Evolutionary conservation across 1,139 yeast species (phyloP), one percentile per base, ranked within the genome.

Genomic region (Candida buenavistaensis): DNA sequence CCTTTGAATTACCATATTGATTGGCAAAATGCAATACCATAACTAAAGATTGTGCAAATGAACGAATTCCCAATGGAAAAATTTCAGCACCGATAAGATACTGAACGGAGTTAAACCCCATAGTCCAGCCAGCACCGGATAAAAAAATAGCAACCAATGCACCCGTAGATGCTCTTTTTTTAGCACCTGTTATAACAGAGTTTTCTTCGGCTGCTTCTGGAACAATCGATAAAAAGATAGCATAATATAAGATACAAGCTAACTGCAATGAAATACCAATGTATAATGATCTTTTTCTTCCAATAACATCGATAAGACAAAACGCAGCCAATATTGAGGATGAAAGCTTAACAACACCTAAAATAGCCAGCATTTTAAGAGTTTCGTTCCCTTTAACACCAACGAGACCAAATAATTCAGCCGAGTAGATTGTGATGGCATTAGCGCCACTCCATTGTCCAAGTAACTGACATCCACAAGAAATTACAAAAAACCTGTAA

Each of bases 391-490:
- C 66, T 24, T 33, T 33, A 31, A 64, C 53, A 37, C 84, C 84
- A 36, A 74, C 69, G 37, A 75, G 62, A 22, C 64, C 63, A 49
- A 79, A 77, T 39, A 79, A 63, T 39, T 74, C 74, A 14, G 79
- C 70, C 14, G 84, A 76, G 48, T 77, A 78, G 36, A 77, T 74
- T n/a, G 81, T 77, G 32, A 78, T 62, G 2, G 82, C 77, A 44
- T 78, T 78, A 16, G 82, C 80, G 32, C 85, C 85, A 29, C 78
- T 63, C 75, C 82, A 76, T 57, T 79, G 84, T 30, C 80, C 78
- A 36, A 79, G 61, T 29, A 80, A 41, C 46, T 78, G 80, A 13
- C 76, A 62, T 31, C 61, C 48, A 30, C 68, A 54, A 12, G 76
- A 62, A 27, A 73, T 55, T 16, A 49, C 53, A 26, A 74, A 54